Base-by-base conservation (phyloP, 306 rosid genomes). In the Rosa multiflora region DNA sequence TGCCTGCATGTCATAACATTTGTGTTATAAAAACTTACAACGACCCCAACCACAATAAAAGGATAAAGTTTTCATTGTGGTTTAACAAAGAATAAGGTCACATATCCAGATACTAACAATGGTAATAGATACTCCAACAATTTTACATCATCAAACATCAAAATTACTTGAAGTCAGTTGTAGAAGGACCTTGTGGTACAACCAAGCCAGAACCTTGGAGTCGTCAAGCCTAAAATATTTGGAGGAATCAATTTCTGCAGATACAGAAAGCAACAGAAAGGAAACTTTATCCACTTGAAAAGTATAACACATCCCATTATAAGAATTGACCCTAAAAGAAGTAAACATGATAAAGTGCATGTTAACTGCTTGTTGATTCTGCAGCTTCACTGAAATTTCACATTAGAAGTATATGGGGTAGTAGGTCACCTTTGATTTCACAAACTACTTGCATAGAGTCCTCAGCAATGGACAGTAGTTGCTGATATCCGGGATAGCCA, bases 221-320 rank as follows among this genome's bases (percentile, higher is more conserved):
- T 95, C 99, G 61, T 95, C 96, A 42, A 95, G 99, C 87, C 99
- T 91, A 78, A 87, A 95, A 80, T 90, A 91, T 76, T 89, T 93
- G 59, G 81, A 73, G 48, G 98, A 95, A 76, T 91, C 97, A 76
- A 95, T 79, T 78, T 91, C 98, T 95, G 97, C 85, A 88, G 35
- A 72, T 56, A 61, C 66, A 79, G 51, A 73, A 73, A 62, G 72
- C 40, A 14, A 67, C 14, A 17, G 51, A 79, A 78, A 78, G 12
- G 59, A 51, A 75, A 66, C 59, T 26, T 20, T 61, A 67, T 20
- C 59, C 18, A 44, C 55, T 23, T 35, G 21, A 55, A 72, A 48
- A 75, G 74, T 15, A 47, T 35, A 46, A 11, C 23, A 75, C 2
- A 26, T 13, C n/a, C 46, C 47, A 40, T 39, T 58, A 8, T 74